phyloP scores from a whole-genome alignment of 2,329 filamentous ascomycete species.

The Ascochyta koolunga region DNA sequence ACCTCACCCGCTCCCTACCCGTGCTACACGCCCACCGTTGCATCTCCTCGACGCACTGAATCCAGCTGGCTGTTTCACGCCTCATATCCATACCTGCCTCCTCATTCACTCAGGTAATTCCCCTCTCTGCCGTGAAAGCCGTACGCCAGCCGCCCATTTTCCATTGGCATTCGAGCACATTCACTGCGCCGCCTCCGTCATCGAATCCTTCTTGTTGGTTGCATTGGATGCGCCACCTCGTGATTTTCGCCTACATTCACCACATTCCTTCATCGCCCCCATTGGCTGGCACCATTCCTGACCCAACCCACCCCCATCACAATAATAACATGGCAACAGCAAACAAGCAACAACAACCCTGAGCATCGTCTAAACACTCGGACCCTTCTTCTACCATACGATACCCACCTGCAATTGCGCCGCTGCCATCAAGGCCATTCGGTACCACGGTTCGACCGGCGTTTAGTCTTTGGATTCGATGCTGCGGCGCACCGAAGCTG shows the following conservation, averaged over 20 bases:
- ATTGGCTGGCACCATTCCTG: slow-evolving; percentile 36
- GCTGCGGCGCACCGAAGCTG: slow-evolving; percentile 29
- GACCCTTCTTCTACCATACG: slow-evolving; percentile 3
- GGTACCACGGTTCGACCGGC: slow-evolving; percentile 15
- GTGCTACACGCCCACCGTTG: slow-evolving; percentile 19
- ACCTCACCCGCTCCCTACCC: slow-evolving; percentile 9
- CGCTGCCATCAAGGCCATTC: neutral
- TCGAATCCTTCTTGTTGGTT: slow-evolving; percentile 12
- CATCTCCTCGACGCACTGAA: slow-evolving; percentile 23
- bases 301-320: slow-evolving; percentile 30
- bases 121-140: slow-evolving; percentile 11
- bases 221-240: slow-evolving; percentile 36
- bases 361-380: slow-evolving; percentile 3
- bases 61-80: slow-evolving; percentile 32
- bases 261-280: slow-evolving; percentile 35
- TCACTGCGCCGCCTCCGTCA: slow-evolving; percentile 15
- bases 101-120: slow-evolving; percentile 30
- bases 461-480: slow-evolving; percentile 33
- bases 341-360: slow-evolving; percentile 24
- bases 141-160: slow-evolving; percentile 1
- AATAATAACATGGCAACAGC: slow-evolving; percentile 34
- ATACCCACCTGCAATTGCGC: neutral
- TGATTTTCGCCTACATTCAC: slow-evolving; percentile 32
- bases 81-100: slow-evolving; percentile 22
- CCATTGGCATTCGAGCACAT: neutral